Conservation (phyloP, 1,139 yeast genomes). For the Entelexis paramagnoliae region DNA sequence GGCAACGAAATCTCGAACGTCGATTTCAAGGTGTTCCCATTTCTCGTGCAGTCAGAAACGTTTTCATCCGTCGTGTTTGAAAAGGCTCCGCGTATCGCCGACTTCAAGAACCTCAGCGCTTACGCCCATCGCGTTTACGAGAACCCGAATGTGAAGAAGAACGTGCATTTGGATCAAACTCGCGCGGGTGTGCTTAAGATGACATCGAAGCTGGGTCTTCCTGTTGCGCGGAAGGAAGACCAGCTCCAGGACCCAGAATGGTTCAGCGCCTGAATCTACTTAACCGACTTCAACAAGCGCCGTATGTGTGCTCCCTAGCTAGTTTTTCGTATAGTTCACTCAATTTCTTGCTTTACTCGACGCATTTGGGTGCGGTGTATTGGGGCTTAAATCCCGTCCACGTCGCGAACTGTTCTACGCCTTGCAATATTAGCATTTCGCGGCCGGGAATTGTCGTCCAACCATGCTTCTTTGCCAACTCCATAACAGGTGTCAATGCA, state of each 20-base stretch:
- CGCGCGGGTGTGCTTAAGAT: neutral
- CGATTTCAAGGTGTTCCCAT: conserved; percentile 70
- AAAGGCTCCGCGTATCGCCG: conserved; percentile 66
- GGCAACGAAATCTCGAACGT: conserved; percentile 75
- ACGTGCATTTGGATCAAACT: neutral
- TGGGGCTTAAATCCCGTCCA: conserved; percentile 58
- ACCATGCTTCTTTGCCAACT: conserved; percentile 47
- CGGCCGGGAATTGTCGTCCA: conserved; percentile 82
- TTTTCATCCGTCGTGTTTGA: conserved; percentile 86
- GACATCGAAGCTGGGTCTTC: neutral
- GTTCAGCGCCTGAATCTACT: neutral
- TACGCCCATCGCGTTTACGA: conserved; percentile 78
- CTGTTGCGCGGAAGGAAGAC: neutral
- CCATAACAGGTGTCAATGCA: conserved; percentile 71
- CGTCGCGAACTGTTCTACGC: conserved; percentile 69
- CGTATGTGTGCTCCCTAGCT: no score
- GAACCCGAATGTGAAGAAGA: conserved; percentile 26
- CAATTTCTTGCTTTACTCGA: conserved; percentile 9
- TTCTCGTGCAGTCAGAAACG: conserved; percentile 77
- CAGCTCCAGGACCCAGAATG: neutral
- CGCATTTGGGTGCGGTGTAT: conserved; percentile 19
- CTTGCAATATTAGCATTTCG: conserved; percentile 87
- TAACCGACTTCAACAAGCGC: no score
- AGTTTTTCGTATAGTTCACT: no score
- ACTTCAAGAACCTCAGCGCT: conserved; percentile 63